Evolutionary conservation across 108 stramenopile species (phyloP).

Genomic region (Chaetoceros tenuissimus): DNA sequence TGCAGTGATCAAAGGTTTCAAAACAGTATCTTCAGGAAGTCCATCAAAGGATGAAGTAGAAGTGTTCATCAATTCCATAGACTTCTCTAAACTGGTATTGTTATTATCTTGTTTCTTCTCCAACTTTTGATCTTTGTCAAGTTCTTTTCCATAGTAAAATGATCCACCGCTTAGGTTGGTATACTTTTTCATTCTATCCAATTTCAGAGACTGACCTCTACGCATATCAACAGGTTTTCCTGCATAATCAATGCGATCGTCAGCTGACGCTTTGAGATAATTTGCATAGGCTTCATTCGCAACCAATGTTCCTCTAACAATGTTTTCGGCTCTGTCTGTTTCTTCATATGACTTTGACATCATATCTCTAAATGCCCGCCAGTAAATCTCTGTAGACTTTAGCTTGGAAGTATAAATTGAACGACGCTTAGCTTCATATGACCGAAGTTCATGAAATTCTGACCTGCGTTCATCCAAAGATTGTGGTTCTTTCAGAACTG

Average conservation of each 20-base stretch:
- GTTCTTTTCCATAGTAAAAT: background rate
- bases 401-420: slow-evolving; percentile 57
- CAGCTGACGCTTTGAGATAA: slow-evolving; percentile 34
- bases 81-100: background rate
- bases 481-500: background rate
- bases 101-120: background rate
- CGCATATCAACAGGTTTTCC: slow-evolving; percentile 41
- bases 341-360: slow-evolving; percentile 43
- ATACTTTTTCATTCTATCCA: background rate
- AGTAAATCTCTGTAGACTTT: slow-evolving; percentile 59
- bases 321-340: slow-evolving; percentile 51
- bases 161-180: background rate
- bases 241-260: slow-evolving; percentile 51
- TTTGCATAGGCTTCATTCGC: slow-evolving; percentile 37
- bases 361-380: slow-evolving; percentile 64
- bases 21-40: slow-evolving; percentile 15
- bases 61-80: slow-evolving; percentile 1
- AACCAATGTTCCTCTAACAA: slow-evolving; percentile 48
- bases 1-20: slow-evolving; percentile 16
- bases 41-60: slow-evolving; percentile 16
- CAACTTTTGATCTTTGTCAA: background rate
- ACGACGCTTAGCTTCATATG: slow-evolving; percentile 58
- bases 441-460: slow-evolving; percentile 20
- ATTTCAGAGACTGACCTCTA: slow-evolving; percentile 7
- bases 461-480: background rate